Base-by-base conservation (phyloP, 176 grass and related monocot species). In the Pharus latifolius region DNA sequence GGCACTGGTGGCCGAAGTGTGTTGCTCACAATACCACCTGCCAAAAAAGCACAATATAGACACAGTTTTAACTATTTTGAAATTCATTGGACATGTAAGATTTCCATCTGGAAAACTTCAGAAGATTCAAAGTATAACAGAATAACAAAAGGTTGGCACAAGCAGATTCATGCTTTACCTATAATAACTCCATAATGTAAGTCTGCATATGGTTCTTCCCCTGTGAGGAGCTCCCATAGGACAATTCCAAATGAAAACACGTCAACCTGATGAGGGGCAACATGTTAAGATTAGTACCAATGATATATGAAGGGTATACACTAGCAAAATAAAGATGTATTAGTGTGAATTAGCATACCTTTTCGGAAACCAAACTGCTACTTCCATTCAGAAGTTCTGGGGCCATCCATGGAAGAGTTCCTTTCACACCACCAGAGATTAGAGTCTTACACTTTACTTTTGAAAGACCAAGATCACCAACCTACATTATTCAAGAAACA, bases 181-280 rank as follows among this genome's bases (percentile, higher is more conserved):
- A 99, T 94, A 46, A 99, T 99, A 51, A 90, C 87, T 56, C 90
- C 96, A 77, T 91, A 91, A n/a, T 99, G 96, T 53, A 99, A 79
- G 72, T 94, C 90, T 59, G 82, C 90, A 70, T 94, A 99, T 27
- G 96, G 96, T 40, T 94, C 90, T 42, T 99, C 96, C 64, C 96
- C 96, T 24, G 96, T 94, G 11, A 99, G 63, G 31, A 99, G 90
- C 60, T 99, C 96, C 96, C 96, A 99, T 53, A 99, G 72, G 43
- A 99, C 96, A 69, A 99, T 91, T 26, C 96, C 96, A 88, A 99
- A 99, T 10, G 96, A 99, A 76, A 94, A 99, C 10, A 95, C 87
- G 48, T 99, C 96, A 62, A 99, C 87, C 96, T 99, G 81, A 38
- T 38, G 45, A 71, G 48, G 43, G n/a, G 47, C 26, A 71, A 19